These are phyloP conservation scores for Cryptococcus sp. DNA, from an alignment of 1,284 basidiomycete species.

Conservation along the genomic window DNA sequence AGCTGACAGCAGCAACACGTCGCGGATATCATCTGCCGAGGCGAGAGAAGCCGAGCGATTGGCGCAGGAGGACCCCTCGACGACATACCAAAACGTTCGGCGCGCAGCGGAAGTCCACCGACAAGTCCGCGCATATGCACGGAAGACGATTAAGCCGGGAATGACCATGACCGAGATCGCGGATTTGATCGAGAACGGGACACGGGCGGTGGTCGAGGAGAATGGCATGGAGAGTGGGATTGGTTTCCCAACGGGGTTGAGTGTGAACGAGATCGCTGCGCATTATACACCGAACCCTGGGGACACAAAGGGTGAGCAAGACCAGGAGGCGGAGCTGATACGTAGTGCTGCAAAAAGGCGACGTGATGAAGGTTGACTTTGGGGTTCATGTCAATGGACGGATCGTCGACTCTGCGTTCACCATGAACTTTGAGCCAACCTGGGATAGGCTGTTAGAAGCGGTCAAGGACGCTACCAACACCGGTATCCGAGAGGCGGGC, in stretches of 20 bases:
- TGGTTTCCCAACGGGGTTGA: slow-evolving; percentile 96
- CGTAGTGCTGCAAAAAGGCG: slow-evolving; percentile 74
- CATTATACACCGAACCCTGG: slow-evolving; percentile 97
- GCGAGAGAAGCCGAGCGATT: slow-evolving; percentile 79
- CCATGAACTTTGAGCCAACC: slow-evolving; percentile 82
- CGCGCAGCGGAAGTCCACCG: slow-evolving; percentile 95
- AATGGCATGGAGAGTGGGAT: slow-evolving; percentile 77
- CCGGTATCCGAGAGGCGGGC: slow-evolving; percentile 90
- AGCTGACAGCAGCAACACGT: slow-evolving; percentile 66
- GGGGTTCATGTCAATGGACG: slow-evolving; percentile 95
- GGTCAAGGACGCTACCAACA: slow-evolving; percentile 90
- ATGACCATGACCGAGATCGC: slow-evolving; percentile 95
- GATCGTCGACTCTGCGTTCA: slow-evolving; percentile 96
- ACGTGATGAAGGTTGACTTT: slow-evolving; percentile 96
- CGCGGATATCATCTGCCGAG: slow-evolving; percentile 88
- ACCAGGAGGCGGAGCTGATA: slow-evolving; percentile 3
- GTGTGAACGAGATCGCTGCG: slow-evolving; percentile 91
- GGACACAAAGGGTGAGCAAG: slow-evolving; percentile 73
- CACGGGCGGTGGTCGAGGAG: slow-evolving; percentile 86
- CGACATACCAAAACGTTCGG: slow-evolving; percentile 85
- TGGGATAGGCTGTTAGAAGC: slow-evolving; percentile 89
- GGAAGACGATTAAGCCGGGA: slow-evolving; percentile 83
- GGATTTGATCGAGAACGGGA: slow-evolving; percentile 89
- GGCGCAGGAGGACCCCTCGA: slow-evolving; percentile 73
- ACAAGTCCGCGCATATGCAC: slow-evolving; percentile 80